These are phyloP conservation scores for Mortierella antarctica DNA, from an alignment of 192 early-diverging fungal genomes.

Conservation along the genomic window DNA sequence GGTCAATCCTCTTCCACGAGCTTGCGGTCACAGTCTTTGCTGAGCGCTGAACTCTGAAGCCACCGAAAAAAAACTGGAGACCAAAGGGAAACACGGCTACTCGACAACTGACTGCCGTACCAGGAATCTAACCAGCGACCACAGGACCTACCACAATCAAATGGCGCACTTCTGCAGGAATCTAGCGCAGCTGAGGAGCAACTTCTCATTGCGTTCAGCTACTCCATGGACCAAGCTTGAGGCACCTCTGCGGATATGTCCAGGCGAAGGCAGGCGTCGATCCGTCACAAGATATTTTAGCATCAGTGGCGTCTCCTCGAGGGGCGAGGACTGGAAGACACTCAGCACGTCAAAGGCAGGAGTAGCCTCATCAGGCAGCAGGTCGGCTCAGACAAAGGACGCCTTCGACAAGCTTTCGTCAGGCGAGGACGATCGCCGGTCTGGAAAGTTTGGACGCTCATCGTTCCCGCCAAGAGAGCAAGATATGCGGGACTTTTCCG, in stretches of 20 bases:
- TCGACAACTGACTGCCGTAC: not conserved
- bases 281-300: not conserved
- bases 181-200: not conserved
- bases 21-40: too few relatives aligned
- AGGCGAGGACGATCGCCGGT: not conserved
- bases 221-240: not conserved
- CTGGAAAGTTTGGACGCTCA: conserved; percentile 32
- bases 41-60: too few relatives aligned
- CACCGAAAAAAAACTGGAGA: too few relatives aligned
- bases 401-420: conserved; percentile 17
- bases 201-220: not conserved
- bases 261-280: not conserved
- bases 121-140: not conserved
- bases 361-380: not conserved
- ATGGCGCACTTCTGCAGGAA: conserved; percentile 19
- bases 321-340: too few relatives aligned
- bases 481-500: not conserved
- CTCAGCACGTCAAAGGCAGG: not conserved
- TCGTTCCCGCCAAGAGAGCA: conserved; percentile 9
- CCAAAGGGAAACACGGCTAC: not conserved
- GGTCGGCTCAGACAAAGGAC: not conserved
- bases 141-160: not conserved
- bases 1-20: too few relatives aligned
- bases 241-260: too few relatives aligned
- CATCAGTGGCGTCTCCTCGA: too few relatives aligned